phyloP scores from a whole-genome alignment of 331 rosid genomes.

The Saraca asoca region DNA sequence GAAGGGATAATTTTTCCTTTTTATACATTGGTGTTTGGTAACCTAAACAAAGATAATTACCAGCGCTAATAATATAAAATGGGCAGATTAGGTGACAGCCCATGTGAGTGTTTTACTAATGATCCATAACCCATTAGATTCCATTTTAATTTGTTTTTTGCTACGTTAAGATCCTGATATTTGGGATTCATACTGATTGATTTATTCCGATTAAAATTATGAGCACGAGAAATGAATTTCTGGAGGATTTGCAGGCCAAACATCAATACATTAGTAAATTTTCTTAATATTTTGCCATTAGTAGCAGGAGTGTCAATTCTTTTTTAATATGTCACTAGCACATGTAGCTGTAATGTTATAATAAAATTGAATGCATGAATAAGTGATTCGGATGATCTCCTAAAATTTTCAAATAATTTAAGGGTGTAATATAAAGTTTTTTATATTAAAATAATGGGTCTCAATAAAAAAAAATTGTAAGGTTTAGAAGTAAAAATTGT shows the following conservation, averaged over 20 bases:
- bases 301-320: no score
- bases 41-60: constrained; percentile 27
- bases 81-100: constrained; percentile 37
- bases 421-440: no score
- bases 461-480: no score
- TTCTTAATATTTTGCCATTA: no score
- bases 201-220: constrained; percentile 21
- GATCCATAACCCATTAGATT: neutral
- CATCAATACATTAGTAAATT: no score
- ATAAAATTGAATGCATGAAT: no score
- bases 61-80: constrained; percentile 13
- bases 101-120: constrained; percentile 34
- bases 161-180: constrained; percentile 25
- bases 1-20: neutral
- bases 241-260: neutral
- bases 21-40: constrained; percentile 37
- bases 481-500: no score
- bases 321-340: no score
- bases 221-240: neutral
- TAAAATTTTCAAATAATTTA: no score
- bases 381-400: no score
- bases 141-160: neutral
- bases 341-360: no score
- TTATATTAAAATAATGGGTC: no score
- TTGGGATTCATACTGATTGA: constrained; percentile 34